Base-by-base conservation (phyloP, 306 rosid genomes). In the Trifolium fragiferum region DNA sequence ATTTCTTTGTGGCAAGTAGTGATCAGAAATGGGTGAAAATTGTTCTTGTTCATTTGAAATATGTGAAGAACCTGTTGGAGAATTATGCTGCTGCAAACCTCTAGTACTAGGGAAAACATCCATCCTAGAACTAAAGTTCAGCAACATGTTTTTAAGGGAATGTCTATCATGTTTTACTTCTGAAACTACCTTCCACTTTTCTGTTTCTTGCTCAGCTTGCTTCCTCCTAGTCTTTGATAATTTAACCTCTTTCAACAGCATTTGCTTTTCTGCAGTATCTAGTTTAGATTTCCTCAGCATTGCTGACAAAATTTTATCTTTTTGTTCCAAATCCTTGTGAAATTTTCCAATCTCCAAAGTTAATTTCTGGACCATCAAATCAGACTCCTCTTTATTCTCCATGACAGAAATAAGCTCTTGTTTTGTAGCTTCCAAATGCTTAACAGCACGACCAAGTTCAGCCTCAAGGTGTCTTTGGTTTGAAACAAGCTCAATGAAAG, bases 391-490 rank as follows among this genome's bases (percentile, higher is more conserved):
- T 76, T 93, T 89, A 77, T 88, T 88, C 85, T 84, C 88, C 78
- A 82, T 64, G 16, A 86, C 85, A 9, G 83, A 57, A 79, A 72
- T 86, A 49, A 89, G 86, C 72, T 93, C 96, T 44, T 88, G 78
- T 65, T 87, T 91, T 11, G 87, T 73, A 58, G 91, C 89, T 50
- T 91, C 98, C 53, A 80, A 81, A 83, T 88, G 93, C 81, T 88
- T 91, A 4, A 72, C 70, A 0, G 88, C 82, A 0, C 98, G 87
- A 6, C 84, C 85, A 64, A 90, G 87, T 66, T 91, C 97, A 4
- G 97, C 97, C 82, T 90, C 97, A 7, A 89, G 96, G 60, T 86
- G 98, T 72, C 98, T 68, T 69, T 91, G 98, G 76, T 83, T 94
- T 55, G 98, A 94, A 16, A 94, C 93, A 46, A 94, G 82, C 84